Conservation (phyloP, 1,284 basidiomycete species). For the Lentinula novae-zelandiae region DNA sequence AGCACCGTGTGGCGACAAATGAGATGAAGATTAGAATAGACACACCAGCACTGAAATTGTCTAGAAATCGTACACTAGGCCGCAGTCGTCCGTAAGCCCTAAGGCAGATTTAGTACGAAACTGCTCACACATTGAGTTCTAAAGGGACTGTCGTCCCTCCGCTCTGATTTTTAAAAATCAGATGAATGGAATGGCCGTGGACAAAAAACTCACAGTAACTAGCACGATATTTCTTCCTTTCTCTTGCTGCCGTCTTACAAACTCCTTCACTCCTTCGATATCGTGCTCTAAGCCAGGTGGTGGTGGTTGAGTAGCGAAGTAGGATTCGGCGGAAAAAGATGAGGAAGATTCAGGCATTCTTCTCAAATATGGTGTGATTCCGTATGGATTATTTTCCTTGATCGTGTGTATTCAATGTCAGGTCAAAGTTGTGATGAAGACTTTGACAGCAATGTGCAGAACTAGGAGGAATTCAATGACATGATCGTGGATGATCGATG, state of each 20-base stretch:
- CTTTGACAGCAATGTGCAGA: background rate
- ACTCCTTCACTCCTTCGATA: constrained; percentile 59
- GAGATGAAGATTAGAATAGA: constrained; percentile 7
- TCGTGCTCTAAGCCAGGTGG: constrained; percentile 70
- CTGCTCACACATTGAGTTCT: constrained; percentile 91
- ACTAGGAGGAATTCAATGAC: background rate
- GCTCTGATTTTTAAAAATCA: constrained; percentile 50
- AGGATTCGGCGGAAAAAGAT: constrained; percentile 79
- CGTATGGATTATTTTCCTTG: background rate
- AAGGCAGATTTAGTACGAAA: constrained; percentile 17
- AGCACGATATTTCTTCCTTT: constrained; percentile 80
- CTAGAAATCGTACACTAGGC: constrained; percentile 90
- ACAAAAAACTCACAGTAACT: constrained; percentile 73
- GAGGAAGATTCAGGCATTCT: background rate
- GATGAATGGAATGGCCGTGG: background rate
- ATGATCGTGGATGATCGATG: background rate
- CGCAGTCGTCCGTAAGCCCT: background rate
- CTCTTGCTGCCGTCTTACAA: constrained; percentile 66
- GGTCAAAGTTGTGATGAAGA: background rate
- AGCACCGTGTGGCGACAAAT: background rate
- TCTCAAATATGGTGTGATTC: background rate
- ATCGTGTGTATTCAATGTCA: background rate
- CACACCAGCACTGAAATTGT: constrained; percentile 96
- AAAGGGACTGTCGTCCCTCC: constrained; percentile 94
- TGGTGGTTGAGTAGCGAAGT: constrained; percentile 81